phyloP scores from a whole-genome alignment of 345 rosid genomes.

The Passiflora organensis region DNA sequence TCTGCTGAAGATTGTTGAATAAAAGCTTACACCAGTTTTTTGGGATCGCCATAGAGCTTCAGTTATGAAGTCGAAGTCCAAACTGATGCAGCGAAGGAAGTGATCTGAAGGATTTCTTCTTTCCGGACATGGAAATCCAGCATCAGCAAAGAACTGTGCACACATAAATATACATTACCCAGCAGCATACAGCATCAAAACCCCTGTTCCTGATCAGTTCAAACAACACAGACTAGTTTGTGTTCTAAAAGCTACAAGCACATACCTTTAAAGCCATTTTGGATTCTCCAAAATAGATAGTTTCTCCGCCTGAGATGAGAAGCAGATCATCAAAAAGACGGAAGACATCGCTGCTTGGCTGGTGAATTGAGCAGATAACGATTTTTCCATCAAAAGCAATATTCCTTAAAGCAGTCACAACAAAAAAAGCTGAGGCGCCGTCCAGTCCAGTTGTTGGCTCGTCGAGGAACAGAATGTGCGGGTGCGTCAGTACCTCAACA shows the following conservation, averaged over 20 bases:
- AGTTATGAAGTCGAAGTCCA: constrained; percentile 48
- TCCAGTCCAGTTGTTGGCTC: constrained; percentile 33
- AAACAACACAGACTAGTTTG: too few species aligned
- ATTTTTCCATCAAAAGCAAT: constrained; percentile 27
- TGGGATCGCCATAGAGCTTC: constrained; percentile 41
- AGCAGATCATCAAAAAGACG: constrained; percentile 34
- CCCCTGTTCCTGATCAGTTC: too few species aligned
- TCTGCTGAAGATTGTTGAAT: too few species aligned
- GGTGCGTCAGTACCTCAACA: constrained; percentile 23
- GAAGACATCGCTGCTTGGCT: constrained; percentile 44
- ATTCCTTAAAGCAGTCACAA: constrained; percentile 13
- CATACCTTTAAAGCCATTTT: constrained; percentile 31
- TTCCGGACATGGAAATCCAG: constrained; percentile 61
- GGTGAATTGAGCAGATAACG: constrained; percentile 41
- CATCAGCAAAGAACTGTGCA: constrained; percentile 57
- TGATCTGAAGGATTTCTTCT: constrained; percentile 71
- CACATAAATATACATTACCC: too few species aligned
- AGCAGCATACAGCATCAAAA: too few species aligned
- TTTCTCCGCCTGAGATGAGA: constrained; percentile 38
- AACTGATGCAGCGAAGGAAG: constrained; percentile 53
- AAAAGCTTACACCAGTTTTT: constrained; percentile 14
- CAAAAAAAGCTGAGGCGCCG: constrained; percentile 31
- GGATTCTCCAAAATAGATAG: constrained; percentile 39
- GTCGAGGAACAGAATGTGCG: constrained; percentile 29
- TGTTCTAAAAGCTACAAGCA: not conserved